Evolutionary conservation across 306 rosid species (phyloP).

Genomic region (Cajanus cajan): DNA sequence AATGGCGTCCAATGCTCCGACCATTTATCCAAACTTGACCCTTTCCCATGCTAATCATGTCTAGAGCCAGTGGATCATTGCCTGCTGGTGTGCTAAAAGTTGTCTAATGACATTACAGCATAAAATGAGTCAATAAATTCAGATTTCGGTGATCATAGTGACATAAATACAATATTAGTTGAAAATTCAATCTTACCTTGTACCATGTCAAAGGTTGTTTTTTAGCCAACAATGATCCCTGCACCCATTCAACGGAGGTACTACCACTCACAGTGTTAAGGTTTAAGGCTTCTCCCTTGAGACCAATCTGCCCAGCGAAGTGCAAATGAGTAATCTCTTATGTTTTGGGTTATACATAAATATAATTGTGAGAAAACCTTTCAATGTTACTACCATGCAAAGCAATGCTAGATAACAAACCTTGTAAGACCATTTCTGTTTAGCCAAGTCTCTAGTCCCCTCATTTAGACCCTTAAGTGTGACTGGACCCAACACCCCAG

Average conservation of each 20-base stretch:
- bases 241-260: slow-evolving; percentile 75
- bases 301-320: slow-evolving; percentile 65
- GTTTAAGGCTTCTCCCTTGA: slow-evolving; percentile 70
- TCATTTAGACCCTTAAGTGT: slow-evolving; percentile 74
- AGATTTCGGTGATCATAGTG: slow-evolving; percentile 2
- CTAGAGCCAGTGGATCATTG: slow-evolving; percentile 80
- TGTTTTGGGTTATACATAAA: background rate
- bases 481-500: slow-evolving; percentile 89
- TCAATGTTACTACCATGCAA: background rate
- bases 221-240: slow-evolving; percentile 60
- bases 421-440: slow-evolving; percentile 92
- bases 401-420: slow-evolving; percentile 39
- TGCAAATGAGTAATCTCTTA: slow-evolving; percentile 1
- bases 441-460: slow-evolving; percentile 86
- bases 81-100: slow-evolving; percentile 71
- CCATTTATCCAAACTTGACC: slow-evolving; percentile 95
- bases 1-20: slow-evolving; percentile 88
- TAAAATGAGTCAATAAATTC: background rate
- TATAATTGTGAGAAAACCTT: background rate
- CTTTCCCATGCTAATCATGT: slow-evolving; percentile 94
- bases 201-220: slow-evolving; percentile 91
- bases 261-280: slow-evolving; percentile 82
- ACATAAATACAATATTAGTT: background rate
- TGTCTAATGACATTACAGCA: slow-evolving; percentile 48
- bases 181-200: slow-evolving; percentile 57